A percentile compares a stretch with the other conserved stretches of the same genome.
Conservation (phyloP, 148 eudicot species). For the Persicaria tinctoria region DNA sequence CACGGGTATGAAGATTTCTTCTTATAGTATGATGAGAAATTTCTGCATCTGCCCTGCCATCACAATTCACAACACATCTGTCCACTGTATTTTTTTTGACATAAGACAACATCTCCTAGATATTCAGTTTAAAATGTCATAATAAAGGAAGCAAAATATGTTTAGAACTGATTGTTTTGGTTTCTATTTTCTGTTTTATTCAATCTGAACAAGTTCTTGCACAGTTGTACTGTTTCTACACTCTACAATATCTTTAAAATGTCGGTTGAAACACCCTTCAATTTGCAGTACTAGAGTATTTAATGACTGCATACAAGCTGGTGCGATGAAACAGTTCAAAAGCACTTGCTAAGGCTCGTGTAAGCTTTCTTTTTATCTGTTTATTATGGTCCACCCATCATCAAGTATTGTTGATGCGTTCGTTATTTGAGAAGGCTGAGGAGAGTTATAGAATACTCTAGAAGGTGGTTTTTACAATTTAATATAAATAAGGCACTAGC, state of each 20-base stretch:
- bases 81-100: background rate
- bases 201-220: background rate
- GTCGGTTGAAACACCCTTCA: background rate
- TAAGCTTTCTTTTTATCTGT: slow-evolving; percentile 26
- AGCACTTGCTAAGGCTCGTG: slow-evolving; percentile 85
- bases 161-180: background rate
- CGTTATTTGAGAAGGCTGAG: too few relatives aligned
- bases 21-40: background rate
- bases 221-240: background rate
- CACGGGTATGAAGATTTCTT: slow-evolving; percentile 57
- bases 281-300: background rate
- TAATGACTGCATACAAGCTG: background rate
- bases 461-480: too few relatives aligned
- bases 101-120: background rate
- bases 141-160: background rate
- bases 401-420: background rate
- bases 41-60: background rate
- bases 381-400: background rate
- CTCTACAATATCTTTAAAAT: background rate
- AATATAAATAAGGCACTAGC: too few relatives aligned
- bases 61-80: too few relatives aligned
- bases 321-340: slow-evolving; percentile 25
- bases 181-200: background rate
- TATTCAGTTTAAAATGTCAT: background rate
- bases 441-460: too few relatives aligned